Evolutionary conservation across 352 stramenopile genomes (phyloP).

Genomic region (Phytophthora rubi): DNA sequence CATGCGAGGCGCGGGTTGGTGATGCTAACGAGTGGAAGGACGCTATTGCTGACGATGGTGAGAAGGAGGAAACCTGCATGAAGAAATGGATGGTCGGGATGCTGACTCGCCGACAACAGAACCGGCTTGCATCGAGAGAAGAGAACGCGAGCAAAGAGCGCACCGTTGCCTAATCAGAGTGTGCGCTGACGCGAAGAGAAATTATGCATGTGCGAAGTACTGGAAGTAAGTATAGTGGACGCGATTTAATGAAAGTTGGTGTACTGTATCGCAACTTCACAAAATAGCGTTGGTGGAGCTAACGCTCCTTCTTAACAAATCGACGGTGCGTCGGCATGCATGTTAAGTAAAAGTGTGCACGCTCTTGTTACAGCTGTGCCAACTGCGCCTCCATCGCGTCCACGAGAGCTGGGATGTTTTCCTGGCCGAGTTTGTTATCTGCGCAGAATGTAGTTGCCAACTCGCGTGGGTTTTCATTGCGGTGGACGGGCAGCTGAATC

Average conservation of each 20-base stretch:
- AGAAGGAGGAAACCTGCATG: conserved; percentile 15
- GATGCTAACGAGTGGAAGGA: conserved; percentile 34
- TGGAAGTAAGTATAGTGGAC: conserved; percentile 22
- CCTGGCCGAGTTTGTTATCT: conserved; percentile 53
- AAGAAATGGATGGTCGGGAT: conserved; percentile 44
- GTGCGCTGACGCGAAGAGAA: neutral
- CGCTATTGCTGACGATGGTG: conserved; percentile 14
- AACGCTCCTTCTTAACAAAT: conserved; percentile 1
- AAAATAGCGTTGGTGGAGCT: conserved; percentile 10
- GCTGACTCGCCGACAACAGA: conserved; percentile 42
- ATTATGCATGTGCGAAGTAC: conserved; percentile 26
- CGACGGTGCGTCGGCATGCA: neutral
- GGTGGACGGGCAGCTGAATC: conserved; percentile 53
- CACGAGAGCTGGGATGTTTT: conserved; percentile 66
- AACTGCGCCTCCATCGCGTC: conserved; percentile 63
- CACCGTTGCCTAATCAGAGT: conserved; percentile 13
- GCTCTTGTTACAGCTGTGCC: conserved; percentile 35
- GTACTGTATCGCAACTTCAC: conserved; percentile 3
- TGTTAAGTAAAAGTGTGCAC: conserved; percentile 6
- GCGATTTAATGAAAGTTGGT: conserved; percentile 3
- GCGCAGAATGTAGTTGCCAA: conserved; percentile 66
- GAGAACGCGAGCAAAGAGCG: conserved; percentile 35
- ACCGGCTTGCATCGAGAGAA: conserved; percentile 39
- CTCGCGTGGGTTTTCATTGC: conserved; percentile 55
- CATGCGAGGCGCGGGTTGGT: conserved; percentile 9